Evolutionary conservation across 805 yeast species (phyloP).

Genomic region (Monosporozyma solicola): DNA sequence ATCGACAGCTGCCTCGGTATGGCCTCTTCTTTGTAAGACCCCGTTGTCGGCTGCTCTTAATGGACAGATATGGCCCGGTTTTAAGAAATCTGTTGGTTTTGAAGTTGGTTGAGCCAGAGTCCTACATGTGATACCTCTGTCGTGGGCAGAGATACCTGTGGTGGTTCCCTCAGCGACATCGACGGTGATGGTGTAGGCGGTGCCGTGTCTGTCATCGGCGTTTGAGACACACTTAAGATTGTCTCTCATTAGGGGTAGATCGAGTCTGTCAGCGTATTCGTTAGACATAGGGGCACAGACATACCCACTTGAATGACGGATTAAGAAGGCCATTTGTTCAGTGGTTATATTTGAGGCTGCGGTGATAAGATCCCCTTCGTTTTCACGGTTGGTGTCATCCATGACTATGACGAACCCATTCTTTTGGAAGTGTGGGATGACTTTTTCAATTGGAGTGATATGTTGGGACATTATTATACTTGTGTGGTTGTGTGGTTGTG

Average conservation of each 20-base stretch:
- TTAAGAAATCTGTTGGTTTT: slow-evolving; percentile 57
- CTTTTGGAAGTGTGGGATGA: slow-evolving; percentile 23
- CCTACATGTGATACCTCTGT: slow-evolving; percentile 75
- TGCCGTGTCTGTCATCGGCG: slow-evolving; percentile 78
- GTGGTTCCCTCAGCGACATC: slow-evolving; percentile 85
- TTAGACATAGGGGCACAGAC: slow-evolving; percentile 84
- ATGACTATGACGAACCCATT: slow-evolving; percentile 77
- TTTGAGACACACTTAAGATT: slow-evolving; percentile 23
- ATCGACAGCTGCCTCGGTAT: slow-evolving; percentile 95
- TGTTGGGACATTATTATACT: neutral
- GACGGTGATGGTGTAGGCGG: slow-evolving; percentile 92
- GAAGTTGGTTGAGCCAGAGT: slow-evolving; percentile 50
- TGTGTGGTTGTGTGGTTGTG: neutral
- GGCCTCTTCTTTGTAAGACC: slow-evolving; percentile 76
- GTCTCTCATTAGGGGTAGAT: slow-evolving; percentile 62
- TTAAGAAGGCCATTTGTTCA: slow-evolving; percentile 88
- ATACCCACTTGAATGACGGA: slow-evolving; percentile 80
- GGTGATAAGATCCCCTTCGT: slow-evolving; percentile 92
- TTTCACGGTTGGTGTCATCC: slow-evolving; percentile 94
- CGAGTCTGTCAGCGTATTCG: slow-evolving; percentile 68
- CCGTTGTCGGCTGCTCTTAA: slow-evolving; percentile 85
- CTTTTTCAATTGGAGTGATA: slow-evolving; percentile 25
- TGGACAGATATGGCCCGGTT: slow-evolving; percentile 94
- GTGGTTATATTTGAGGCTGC: slow-evolving; percentile 80
- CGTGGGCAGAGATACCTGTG: slow-evolving; percentile 94